Evolutionary conservation across 306 rosid genomes (phyloP).

Genomic region (Purshia tridentata): DNA sequence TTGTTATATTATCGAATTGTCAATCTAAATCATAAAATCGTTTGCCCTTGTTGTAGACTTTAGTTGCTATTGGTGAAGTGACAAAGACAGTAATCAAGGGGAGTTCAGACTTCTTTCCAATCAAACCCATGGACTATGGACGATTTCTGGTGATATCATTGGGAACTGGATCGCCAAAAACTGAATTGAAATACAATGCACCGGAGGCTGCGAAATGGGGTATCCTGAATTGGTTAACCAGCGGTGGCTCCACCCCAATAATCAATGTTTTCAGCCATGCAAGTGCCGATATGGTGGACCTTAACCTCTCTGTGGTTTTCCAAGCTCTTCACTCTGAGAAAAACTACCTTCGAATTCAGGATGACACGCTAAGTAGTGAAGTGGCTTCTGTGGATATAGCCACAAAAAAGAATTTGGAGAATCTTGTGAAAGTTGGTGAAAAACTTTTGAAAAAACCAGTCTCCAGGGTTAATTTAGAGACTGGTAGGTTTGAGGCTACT

Average conservation of each 20-base stretch:
- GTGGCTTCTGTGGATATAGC: slow-evolving; percentile 27
- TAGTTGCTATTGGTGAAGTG: too few relatives aligned
- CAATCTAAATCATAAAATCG: too few relatives aligned
- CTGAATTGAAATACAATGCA: too few relatives aligned
- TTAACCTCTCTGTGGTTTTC: slow-evolving; percentile 16
- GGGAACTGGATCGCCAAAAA: too few relatives aligned
- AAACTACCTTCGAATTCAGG: slow-evolving; percentile 32
- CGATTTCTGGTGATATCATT: too few relatives aligned
- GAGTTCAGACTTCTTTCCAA: too few relatives aligned
- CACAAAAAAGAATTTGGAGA: slow-evolving; percentile 25
- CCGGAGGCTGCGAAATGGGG: too few relatives aligned
- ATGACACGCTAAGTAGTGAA: slow-evolving; percentile 16
- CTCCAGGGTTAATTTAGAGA: slow-evolving; percentile 25
- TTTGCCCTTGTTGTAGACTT: too few relatives aligned
- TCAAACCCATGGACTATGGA: too few relatives aligned
- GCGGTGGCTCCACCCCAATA: slow-evolving; percentile 39
- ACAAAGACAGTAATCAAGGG: too few relatives aligned
- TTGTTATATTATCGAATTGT: too few relatives aligned
- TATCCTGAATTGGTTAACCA: slow-evolving; percentile 43
- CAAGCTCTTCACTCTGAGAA: slow-evolving; percentile 10
- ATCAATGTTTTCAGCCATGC: slow-evolving; percentile 32
- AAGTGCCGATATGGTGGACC: slow-evolving; percentile 11
- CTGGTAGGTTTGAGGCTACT: slow-evolving; percentile 9
- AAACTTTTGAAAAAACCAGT: slow-evolving; percentile 23
- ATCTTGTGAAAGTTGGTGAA: slow-evolving; percentile 24